Evolutionary conservation across 2,329 filamentous ascomycete genomes (phyloP).

Genomic region (Diaporthe batatas): DNA sequence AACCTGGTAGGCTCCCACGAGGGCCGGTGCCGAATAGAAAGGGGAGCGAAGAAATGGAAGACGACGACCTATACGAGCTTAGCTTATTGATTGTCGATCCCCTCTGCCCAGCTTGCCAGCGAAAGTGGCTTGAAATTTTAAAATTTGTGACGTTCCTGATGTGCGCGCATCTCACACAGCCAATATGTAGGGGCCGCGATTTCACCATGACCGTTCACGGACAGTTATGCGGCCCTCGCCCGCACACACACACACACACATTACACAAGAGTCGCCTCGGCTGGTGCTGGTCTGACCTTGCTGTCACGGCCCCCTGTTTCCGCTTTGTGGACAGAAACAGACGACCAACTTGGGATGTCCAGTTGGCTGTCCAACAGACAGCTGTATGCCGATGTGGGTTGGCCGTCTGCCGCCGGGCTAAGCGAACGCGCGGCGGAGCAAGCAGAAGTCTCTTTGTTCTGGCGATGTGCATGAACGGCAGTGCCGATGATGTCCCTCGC

Average conservation of each 20-base stretch:
- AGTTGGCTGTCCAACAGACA: background rate
- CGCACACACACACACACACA: background rate
- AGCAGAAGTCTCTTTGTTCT: constrained; percentile 10
- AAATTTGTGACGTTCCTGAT: constrained; percentile 23
- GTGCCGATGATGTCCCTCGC: constrained; percentile 13
- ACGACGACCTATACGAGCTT: background rate
- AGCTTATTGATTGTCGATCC: constrained; percentile 21
- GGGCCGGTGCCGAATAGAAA: background rate
- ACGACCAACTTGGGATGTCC: background rate
- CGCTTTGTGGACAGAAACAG: constrained; percentile 2
- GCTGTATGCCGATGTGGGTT: background rate
- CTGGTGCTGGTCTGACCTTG: constrained; percentile 3
- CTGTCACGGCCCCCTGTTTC: constrained; percentile 23
- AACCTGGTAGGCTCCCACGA: constrained; percentile 16
- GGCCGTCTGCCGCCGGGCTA: background rate
- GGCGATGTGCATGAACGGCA: constrained; percentile 16
- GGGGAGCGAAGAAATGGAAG: background rate
- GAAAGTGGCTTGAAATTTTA: constrained; percentile 26
- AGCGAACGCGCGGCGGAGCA: background rate
- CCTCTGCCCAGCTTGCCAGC: background rate
- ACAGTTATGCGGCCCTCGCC: constrained; percentile 14
- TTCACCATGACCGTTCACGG: constrained; percentile 19
- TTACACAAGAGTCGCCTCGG: constrained; percentile 2
- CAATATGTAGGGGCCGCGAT: constrained; percentile 2
- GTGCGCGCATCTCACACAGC: background rate